Base-by-base conservation (phyloP, 208 protist species). In the Trichomonas tenax region DNA sequence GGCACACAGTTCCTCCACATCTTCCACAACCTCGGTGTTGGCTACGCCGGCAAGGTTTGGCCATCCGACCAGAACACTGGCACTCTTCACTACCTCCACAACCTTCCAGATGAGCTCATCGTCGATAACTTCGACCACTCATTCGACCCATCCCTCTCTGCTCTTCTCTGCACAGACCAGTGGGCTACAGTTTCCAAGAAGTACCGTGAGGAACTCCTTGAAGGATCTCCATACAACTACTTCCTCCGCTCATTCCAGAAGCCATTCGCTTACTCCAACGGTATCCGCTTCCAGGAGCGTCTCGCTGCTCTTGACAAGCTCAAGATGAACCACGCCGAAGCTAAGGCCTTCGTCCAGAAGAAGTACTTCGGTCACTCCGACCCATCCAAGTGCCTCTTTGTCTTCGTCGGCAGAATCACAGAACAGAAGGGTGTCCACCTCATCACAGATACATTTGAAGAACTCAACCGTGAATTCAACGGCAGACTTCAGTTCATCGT, bases 341-440 rank as follows among this genome's bases (percentile, higher is more conserved):
- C 86, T 15, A 93, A 93, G 44, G 26, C n/a, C 11, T 23, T 38
- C 17, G 44, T 93, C 26, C 86, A 93, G 44, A 17, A 93, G 44
- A 93, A 93, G 44, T 93, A 93, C n/a, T 93, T 93, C 86, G 86
- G 86, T 15, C 2, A 51, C 8, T 41, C 44, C 10, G 86, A 93
- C 46, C n/a, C 23, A 48, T 51, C 40, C 0, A 93, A 93, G 31
- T 93, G 86, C 44, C 31, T 93, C 15, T 93, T 93, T 38, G 34
- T 93, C 17, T 93, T 93, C 86, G 86, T 93, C n/a, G 86, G 86
- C 41, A 93, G 86, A 93, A 93, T 93, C 46, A 41, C 46, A 6
- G 86, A 93, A 51, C 86, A 93, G n/a, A 93, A 93, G 44, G 86
- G 86, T 93, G 86, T 93, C n/a, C 44, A 93, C n/a, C 31, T 93